A percentile compares a stretch with the other conserved stretches of the same genome.
Conservation (phyloP, 2,329 filamentous ascomycete genomes). For the Epichloe sylvatica region DNA sequence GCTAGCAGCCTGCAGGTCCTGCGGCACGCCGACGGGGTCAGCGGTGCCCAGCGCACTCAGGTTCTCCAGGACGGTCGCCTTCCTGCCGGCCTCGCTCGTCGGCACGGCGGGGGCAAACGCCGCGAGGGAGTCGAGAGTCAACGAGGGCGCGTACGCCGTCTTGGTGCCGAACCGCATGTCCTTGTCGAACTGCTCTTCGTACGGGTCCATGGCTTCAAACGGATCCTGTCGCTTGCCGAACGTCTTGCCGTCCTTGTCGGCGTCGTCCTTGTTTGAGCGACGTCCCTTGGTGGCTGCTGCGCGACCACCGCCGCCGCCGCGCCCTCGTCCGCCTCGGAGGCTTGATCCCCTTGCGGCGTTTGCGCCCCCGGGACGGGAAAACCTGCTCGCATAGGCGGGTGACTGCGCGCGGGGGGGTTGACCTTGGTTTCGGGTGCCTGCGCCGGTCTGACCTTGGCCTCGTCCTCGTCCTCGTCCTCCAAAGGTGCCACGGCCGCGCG, state of each 20-base stretch:
- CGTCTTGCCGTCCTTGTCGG: conserved; percentile 10
- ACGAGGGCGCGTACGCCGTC: conserved; percentile 18
- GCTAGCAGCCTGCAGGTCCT: conserved; percentile 16
- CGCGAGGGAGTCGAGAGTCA: conserved; percentile 20
- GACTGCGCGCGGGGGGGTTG: conserved; percentile 4
- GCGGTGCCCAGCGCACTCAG: conserved; percentile 23
- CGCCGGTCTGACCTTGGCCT: conserved; percentile 5
- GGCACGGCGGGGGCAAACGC: conserved; percentile 18
- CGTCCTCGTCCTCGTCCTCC: conserved; percentile 10
- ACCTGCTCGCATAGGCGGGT: conserved; percentile 8
- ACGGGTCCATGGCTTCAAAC: conserved; percentile 17
- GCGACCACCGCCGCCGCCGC: conserved; percentile 5
- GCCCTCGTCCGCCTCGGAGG: conserved; percentile 8
- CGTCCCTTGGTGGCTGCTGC: conserved; percentile 9
- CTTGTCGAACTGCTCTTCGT: conserved; percentile 22
- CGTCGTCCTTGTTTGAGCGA: conserved; percentile 13
- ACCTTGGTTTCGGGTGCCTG: neutral
- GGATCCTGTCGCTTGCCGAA: conserved; percentile 11
- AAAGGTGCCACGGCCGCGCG: conserved; percentile 15
- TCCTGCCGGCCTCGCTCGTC: conserved; percentile 14
- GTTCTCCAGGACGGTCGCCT: conserved; percentile 22
- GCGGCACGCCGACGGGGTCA: conserved; percentile 19
- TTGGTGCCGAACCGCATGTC: conserved; percentile 21
- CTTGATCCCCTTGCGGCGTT: conserved; percentile 2
- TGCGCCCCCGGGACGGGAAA: conserved; percentile 6